A percentile compares a stretch with the other conserved stretches of the same genome.
Conservation (phyloP, 768 basidiomycete genomes). For the Psilocybe tampanensis region DNA sequence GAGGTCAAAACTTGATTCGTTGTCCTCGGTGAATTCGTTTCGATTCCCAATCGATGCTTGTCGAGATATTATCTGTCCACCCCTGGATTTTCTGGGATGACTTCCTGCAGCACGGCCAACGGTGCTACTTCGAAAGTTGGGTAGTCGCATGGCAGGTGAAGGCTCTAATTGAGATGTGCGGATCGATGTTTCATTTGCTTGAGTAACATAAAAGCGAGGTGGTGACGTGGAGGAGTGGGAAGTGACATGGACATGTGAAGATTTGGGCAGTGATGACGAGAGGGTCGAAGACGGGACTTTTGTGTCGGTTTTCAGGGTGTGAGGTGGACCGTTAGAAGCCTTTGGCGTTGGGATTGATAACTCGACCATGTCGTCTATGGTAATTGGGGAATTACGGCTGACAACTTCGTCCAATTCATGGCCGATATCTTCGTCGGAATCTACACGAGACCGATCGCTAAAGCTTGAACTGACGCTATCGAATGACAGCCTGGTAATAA, state of each 20-base stretch:
- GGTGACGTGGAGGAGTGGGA: slow-evolving; percentile 33
- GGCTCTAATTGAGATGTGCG: slow-evolving; percentile 58
- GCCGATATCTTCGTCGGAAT: slow-evolving; percentile 36
- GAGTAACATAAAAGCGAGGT: slow-evolving; percentile 37
- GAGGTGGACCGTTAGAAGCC: slow-evolving; percentile 16
- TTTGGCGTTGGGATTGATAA: slow-evolving; percentile 26
- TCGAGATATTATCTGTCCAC: background rate
- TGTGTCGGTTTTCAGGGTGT: slow-evolving; percentile 7
- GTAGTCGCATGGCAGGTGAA: slow-evolving; percentile 54
- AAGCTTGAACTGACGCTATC: slow-evolving; percentile 50
- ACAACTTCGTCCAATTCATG: slow-evolving; percentile 49
- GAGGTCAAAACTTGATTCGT: background rate
- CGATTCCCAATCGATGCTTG: background rate
- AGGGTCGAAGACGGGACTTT: background rate
- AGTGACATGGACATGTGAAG: slow-evolving; percentile 19
- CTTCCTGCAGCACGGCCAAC: slow-evolving; percentile 23
- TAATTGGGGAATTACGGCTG: slow-evolving; percentile 9
- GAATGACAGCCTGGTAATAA: slow-evolving; percentile 56
- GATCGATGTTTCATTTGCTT: slow-evolving; percentile 34
- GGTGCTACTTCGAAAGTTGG: slow-evolving; percentile 27
- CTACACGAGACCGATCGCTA: slow-evolving; percentile 37
- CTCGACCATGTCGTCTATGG: slow-evolving; percentile 15
- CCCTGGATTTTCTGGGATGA: background rate
- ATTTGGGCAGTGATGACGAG: slow-evolving; percentile 18
- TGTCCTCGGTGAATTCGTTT: background rate